Evolutionary conservation across 257 asterid species (phyloP), one percentile per base, ranked within the genome.

Genomic region (Catharanthus roseus): DNA sequence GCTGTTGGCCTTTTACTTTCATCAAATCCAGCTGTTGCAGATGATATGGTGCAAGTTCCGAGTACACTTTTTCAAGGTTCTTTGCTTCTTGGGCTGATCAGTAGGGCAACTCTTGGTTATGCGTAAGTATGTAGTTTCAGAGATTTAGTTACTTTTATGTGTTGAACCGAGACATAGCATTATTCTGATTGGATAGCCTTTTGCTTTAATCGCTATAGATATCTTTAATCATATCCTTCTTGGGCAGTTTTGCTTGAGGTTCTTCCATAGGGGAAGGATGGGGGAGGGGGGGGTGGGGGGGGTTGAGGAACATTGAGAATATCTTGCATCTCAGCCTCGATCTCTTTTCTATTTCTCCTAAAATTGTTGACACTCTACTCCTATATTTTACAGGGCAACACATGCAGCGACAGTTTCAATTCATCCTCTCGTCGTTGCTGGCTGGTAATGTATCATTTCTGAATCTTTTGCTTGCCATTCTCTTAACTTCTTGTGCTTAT

Each of bases 21-120:
- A 65, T 85, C 96, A 67, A 88, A 88, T 78, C 95, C 96, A 73
- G 75, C 82, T 53, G 86, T 79, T 74, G 85, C 90, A 13, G 92
- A 86, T 80, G 97, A 95, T 74, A 79, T 95, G 76, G 82, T 95
- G 72, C 97, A 88, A 87, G 97, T 95, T 78, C 99, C 99, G 50
- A 91, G 96, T 84, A 83, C 79, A 78, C 96, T 95, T 80, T 95
- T 95, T 70, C 97, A 95, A 81, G 99, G 99, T 42, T 91, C 99
- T 65, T 82, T 95, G 82, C 92, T 95, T 85, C 97, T 95, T 80
- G 99, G 99, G 67, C 92, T 95, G 63, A 82, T 88, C 77, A 95
- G 97, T 75, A 85, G 99, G 80, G 86, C 86, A 60, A 47, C 82
- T 66, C 90, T 91, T 41, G 99, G 99, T 77, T 88, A 88, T 77